Evolutionary conservation across 768 basidiomycete genomes (phyloP), one percentile per base, ranked within the genome.

Genomic region (Suillus weaverae): DNA sequence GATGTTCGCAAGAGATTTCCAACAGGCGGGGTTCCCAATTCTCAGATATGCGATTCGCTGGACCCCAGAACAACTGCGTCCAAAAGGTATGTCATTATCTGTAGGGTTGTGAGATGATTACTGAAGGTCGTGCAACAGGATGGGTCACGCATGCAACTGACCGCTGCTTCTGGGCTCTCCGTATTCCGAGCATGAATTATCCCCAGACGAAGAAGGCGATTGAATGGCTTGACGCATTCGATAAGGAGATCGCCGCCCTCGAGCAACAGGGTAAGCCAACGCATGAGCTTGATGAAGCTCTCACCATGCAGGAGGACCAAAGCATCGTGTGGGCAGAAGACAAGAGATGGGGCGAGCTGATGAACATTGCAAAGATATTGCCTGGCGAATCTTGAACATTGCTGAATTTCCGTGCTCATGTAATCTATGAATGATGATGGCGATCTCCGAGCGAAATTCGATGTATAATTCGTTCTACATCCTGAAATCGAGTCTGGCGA

Each of bases 61-160:
- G 88, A 85, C 86, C 0, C 89, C 90, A 0, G 85, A 87, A 70
- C 83, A 87, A 60, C 68, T 79, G 54, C 82, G 86, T 9, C 78
- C 82, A 2, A 74, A 81, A 70, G 89, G 90, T 86, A 62, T 20
- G 20, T 46, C 18, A 33, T 33, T 9, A 30, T 6, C 2, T n/a
- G 38, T 22, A 14, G 14, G 30, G 16, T 30, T 30, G 53, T 18
- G 26, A 30, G 11, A n/a, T 50, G 32, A 33, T n/a, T 39, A n/a
- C 44, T 60, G 46, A 35, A 18, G 16, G 39, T 20, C 63, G 61
- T 64, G 16, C 10, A 53, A 20, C 61, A 91, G 89, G 88, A 1
- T 85, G 86, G 62, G 87, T 92, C 7, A 91, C 89, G 0, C 91
- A 93, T 68, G 89, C 78, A 6, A 84, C 84, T 9, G 92, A 93